phyloP scores from a whole-genome alignment of 192 early-diverging fungal genomes.

The Coemansia asiatica region DNA sequence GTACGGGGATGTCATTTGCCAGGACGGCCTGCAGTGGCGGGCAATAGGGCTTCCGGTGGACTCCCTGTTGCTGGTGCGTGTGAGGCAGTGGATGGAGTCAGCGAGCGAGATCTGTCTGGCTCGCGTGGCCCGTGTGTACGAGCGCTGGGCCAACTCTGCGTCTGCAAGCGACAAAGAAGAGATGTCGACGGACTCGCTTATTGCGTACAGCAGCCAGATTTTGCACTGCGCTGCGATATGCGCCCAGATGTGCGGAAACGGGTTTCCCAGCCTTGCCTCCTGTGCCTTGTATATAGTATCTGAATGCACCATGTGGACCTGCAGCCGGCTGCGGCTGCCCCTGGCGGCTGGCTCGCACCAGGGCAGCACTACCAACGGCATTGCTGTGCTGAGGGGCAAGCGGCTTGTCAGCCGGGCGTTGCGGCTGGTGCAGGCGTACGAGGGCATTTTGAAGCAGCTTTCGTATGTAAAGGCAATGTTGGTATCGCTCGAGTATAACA shows the following conservation, averaged over 20 bases:
- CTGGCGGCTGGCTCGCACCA: background rate
- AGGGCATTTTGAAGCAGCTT: slow-evolving; percentile 37
- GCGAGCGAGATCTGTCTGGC: slow-evolving; percentile 31
- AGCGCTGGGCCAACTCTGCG: slow-evolving; percentile 39
- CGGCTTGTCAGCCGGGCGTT: slow-evolving; percentile 39
- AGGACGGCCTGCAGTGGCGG: slow-evolving; percentile 45
- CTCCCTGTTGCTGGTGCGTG: slow-evolving; percentile 21
- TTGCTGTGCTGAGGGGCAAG: slow-evolving; percentile 12
- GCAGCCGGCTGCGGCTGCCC: slow-evolving; percentile 17
- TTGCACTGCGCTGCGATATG: slow-evolving; percentile 31
- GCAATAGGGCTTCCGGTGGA: slow-evolving; percentile 47
- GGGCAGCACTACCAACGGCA: background rate
- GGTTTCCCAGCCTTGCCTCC: slow-evolving; percentile 23
- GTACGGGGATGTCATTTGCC: slow-evolving; percentile 34
- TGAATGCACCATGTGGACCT: slow-evolving; percentile 32
- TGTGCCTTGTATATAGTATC: slow-evolving; percentile 39
- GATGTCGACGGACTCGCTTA: slow-evolving; percentile 22
- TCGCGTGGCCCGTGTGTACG: slow-evolving; percentile 27
- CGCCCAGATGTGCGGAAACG: slow-evolving; percentile 28
- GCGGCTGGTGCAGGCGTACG: slow-evolving; percentile 35
- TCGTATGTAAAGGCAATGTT: slow-evolving; percentile 22
- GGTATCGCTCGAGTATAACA: background rate
- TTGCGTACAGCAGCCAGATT: slow-evolving; percentile 30
- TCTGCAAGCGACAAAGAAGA: slow-evolving; percentile 36
- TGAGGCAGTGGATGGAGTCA: slow-evolving; percentile 33